A percentile compares a stretch with the other conserved stretches of the same genome.
phyloP scores from a whole-genome alignment of 2,329 filamentous ascomycete genomes.

The Cadophora sp. region DNA sequence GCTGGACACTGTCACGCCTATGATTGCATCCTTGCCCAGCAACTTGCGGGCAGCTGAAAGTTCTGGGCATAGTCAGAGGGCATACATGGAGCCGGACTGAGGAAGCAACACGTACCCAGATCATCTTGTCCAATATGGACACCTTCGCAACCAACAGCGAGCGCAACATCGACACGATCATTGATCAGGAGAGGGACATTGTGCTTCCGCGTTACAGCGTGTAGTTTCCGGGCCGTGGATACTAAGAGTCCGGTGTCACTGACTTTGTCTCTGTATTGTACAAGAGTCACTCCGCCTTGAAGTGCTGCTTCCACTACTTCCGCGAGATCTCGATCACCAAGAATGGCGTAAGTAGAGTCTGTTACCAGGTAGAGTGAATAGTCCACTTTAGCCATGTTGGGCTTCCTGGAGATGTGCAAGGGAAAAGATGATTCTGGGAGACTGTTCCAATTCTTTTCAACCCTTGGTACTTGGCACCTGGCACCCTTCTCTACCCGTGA shows the following conservation, averaged over 20 bases:
- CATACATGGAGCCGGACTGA: background rate
- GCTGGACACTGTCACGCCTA: slow-evolving; percentile 86
- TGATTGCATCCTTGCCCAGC: slow-evolving; percentile 79
- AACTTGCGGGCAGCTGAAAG: slow-evolving; percentile 71
- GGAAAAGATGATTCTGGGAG: background rate
- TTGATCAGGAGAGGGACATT: slow-evolving; percentile 88
- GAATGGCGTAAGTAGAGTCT: slow-evolving; percentile 86
- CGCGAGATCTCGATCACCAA: slow-evolving; percentile 73
- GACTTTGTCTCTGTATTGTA: slow-evolving; percentile 91
- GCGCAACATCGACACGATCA: slow-evolving; percentile 87
- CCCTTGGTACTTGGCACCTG: slow-evolving; percentile 8
- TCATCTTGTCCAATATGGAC: slow-evolving; percentile 97
- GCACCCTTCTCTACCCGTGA: no score
- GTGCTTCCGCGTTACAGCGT: slow-evolving; percentile 70
- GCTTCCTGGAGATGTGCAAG: background rate
- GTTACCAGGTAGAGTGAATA: slow-evolving; percentile 92
- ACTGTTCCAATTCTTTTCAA: background rate
- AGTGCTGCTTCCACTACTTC: slow-evolving; percentile 78
- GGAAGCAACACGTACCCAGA: slow-evolving; percentile 63
- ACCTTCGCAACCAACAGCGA: slow-evolving; percentile 86
- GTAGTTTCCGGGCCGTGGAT: slow-evolving; percentile 72
- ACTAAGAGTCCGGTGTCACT: slow-evolving; percentile 77
- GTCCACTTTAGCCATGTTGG: slow-evolving; percentile 56
- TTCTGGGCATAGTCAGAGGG: slow-evolving; percentile 50
- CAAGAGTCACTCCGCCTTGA: slow-evolving; percentile 80